phyloP scores from a whole-genome alignment of 176 grass and related monocot genomes.

The Panicum miliaceum region DNA sequence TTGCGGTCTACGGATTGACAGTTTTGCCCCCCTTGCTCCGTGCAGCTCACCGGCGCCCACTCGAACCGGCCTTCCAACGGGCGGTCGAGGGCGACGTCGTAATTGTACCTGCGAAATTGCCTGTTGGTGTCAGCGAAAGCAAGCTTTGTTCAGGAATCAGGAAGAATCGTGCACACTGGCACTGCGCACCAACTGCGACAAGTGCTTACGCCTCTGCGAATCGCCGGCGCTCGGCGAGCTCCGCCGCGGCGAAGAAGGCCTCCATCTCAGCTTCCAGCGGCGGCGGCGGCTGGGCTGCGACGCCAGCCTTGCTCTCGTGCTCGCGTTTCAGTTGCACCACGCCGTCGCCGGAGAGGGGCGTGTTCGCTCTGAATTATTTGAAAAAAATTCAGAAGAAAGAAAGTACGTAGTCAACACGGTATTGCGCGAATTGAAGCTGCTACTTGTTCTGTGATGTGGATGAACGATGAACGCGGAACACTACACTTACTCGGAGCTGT shows the following conservation, averaged over 20 bases:
- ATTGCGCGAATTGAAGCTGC: no score
- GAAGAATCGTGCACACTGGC: no score
- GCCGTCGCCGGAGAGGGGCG: not conserved
- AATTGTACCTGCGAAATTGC: slow-evolving; percentile 53
- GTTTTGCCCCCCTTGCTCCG: not conserved
- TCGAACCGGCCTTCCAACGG: slow-evolving; percentile 58
- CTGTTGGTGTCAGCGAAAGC: not conserved
- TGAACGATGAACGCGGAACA: not conserved
- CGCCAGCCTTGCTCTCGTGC: not conserved
- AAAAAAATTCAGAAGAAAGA: not conserved
- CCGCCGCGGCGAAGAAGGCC: slow-evolving; percentile 64
- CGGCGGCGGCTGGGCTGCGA: not conserved
- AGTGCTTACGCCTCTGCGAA: slow-evolving; percentile 48
- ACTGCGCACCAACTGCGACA: no score
- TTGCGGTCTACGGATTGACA: not conserved
- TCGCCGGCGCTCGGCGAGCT: slow-evolving; percentile 46
- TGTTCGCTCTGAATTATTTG: not conserved
- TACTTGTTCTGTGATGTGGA: not conserved
- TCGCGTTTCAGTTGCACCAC: not conserved
- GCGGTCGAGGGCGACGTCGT: slow-evolving; percentile 52
- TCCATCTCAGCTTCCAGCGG: slow-evolving; percentile 48
- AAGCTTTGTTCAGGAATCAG: no score
- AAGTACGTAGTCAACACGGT: no score
- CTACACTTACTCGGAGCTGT: not conserved
- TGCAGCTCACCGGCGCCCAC: slow-evolving; percentile 33